phyloP scores from a whole-genome alignment of 768 basidiomycete genomes.

The Agaricus sinodeliciosus region DNA sequence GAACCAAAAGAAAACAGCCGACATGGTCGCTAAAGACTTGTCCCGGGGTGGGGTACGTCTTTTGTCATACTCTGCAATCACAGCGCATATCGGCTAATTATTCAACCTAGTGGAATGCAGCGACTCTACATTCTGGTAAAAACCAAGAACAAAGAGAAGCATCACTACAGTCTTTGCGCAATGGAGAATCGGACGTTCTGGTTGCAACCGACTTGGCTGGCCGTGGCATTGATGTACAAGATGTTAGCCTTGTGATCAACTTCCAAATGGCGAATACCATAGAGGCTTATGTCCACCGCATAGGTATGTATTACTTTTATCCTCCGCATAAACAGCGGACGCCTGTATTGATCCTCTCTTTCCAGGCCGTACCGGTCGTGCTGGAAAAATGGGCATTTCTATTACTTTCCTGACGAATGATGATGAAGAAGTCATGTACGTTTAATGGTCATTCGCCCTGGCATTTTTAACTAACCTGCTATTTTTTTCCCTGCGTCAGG shows the following conservation, averaged over 20 bases:
- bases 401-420: constrained; percentile 97
- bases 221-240: constrained; percentile 97
- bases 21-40: constrained; percentile 94
- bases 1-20: constrained; percentile 99
- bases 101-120: constrained; percentile 67
- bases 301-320: constrained; percentile 50
- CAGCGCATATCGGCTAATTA: neutral
- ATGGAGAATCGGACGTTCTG: constrained; percentile 80
- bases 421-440: constrained; percentile 95
- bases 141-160: constrained; percentile 97
- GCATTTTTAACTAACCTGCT: constrained; percentile 11
- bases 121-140: constrained; percentile 95
- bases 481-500: constrained; percentile 36
- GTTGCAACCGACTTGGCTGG: constrained; percentile 98
- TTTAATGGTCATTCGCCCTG: constrained; percentile 16
- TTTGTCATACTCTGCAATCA: constrained; percentile 9
- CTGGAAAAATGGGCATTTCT: constrained; percentile 88
- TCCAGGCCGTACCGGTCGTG: constrained; percentile 92
- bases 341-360: constrained; percentile 6
- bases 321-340: constrained; percentile 12
- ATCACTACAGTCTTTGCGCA: constrained; percentile 78
- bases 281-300: constrained; percentile 96
- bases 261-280: constrained; percentile 97
- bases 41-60: constrained; percentile 76
- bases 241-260: constrained; percentile 94